Evolutionary conservation across 139 green algal species (phyloP).

Genomic region (Monoraphidium neglectum): DNA sequence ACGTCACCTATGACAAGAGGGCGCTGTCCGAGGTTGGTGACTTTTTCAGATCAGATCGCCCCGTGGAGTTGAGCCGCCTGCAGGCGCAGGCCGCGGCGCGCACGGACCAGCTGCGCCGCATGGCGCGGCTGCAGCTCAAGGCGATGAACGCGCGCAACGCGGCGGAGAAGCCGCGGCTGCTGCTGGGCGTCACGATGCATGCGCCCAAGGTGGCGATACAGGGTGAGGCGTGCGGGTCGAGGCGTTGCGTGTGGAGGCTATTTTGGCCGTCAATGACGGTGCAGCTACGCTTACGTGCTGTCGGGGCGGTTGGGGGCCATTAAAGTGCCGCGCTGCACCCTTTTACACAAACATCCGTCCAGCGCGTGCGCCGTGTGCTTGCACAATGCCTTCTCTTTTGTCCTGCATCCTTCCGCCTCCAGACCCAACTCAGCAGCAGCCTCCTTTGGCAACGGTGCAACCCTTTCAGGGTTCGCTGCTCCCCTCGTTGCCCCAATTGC

Average conservation of each 20-base stretch:
- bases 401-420: too few relatives aligned
- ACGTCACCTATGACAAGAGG: slow-evolving; percentile 75
- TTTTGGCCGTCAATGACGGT: too few relatives aligned
- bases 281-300: too few relatives aligned
- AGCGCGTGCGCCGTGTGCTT: not conserved
- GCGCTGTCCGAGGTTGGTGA: slow-evolving; percentile 57
- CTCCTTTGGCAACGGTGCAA: too few relatives aligned
- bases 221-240: slow-evolving; percentile 6
- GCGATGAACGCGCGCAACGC: slow-evolving; percentile 38
- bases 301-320: too few relatives aligned
- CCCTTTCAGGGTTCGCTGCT: too few relatives aligned
- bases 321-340: too few relatives aligned
- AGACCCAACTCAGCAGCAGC: too few relatives aligned
- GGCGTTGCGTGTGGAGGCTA: too few relatives aligned
- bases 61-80: slow-evolving; percentile 19
- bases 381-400: too few relatives aligned
- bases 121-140: slow-evolving; percentile 55
- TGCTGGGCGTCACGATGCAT: slow-evolving; percentile 69
- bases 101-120: slow-evolving; percentile 46
- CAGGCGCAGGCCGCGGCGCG: slow-evolving; percentile 52
- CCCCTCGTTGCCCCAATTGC: not conserved
- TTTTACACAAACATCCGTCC: too few relatives aligned
- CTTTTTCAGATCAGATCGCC: slow-evolving; percentile 72
- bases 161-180: slow-evolving; percentile 53
- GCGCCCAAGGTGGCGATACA: slow-evolving; percentile 81